phyloP scores from a whole-genome alignment of 164 flowering plant species.

The Buxus sempervirens region DNA sequence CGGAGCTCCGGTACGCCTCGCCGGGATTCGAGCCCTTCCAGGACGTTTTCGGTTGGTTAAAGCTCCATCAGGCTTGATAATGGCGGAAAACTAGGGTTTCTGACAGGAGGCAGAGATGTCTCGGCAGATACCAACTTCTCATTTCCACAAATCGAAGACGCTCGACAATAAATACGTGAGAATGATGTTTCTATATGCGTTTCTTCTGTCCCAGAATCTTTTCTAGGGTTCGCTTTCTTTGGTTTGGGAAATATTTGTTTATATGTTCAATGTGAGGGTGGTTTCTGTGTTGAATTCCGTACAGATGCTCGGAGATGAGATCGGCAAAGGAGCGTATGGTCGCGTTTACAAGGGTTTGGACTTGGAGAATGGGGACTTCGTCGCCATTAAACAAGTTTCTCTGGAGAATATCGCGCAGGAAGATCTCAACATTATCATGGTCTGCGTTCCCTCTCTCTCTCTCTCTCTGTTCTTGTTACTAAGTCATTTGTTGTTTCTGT shows the following conservation, averaged over 20 bases:
- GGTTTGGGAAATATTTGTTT: background rate
- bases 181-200: background rate
- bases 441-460: conserved; percentile 22
- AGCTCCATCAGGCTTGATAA: background rate
- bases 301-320: conserved; percentile 99
- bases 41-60: background rate
- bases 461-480: too few relatives aligned
- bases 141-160: conserved; percentile 85
- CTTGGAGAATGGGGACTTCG: conserved; percentile 98
- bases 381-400: conserved; percentile 97
- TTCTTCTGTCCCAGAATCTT: background rate
- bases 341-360: conserved; percentile 98
- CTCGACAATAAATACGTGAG: conserved; percentile 96
- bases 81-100: conserved; percentile 13
- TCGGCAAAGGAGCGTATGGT: conserved; percentile 98
- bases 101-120: conserved; percentile 44
- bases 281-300: conserved; percentile 9
- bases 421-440: conserved; percentile 98
- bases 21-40: background rate
- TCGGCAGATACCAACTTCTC: conserved; percentile 58
- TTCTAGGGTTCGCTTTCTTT: conserved; percentile 2
- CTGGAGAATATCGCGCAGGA: conserved; percentile 96
- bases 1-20: too few relatives aligned
- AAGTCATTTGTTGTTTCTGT: too few relatives aligned
- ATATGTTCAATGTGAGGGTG: conserved; percentile 4